Evolutionary conservation across 208 protist genomes (phyloP).

Genomic region (Leishmania turanica): DNA sequence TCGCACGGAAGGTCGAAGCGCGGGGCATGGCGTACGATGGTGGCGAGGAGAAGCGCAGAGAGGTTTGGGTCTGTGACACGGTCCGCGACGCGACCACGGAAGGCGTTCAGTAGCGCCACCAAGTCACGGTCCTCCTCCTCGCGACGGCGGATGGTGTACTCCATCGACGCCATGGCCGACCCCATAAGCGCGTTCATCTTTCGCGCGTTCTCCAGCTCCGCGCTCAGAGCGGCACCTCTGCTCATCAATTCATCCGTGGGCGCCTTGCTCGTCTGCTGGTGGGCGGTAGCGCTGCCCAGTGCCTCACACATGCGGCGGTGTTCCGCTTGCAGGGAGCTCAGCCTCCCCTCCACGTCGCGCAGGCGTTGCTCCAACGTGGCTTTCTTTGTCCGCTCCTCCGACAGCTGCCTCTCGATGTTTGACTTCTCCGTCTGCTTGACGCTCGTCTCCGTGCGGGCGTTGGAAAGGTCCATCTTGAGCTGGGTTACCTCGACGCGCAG

Average conservation of each 20-base stretch:
- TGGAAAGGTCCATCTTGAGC: constrained; percentile 43
- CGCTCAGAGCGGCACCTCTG: constrained; percentile 23
- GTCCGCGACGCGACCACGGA: constrained; percentile 64
- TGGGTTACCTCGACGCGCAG: constrained; percentile 52
- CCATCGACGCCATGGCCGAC: constrained; percentile 64
- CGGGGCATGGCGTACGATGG: constrained; percentile 70
- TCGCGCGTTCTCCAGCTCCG: constrained; percentile 50
- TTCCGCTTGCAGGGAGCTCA: constrained; percentile 55
- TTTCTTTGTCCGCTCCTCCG: constrained; percentile 44
- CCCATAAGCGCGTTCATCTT: constrained; percentile 51
- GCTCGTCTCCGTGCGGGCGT: constrained; percentile 40
- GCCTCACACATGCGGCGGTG: constrained; percentile 54
- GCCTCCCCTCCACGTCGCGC: constrained; percentile 48
- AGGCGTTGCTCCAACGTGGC: constrained; percentile 66
- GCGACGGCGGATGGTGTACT: constrained; percentile 79
- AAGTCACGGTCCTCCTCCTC: constrained; percentile 84
- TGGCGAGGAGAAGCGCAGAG: constrained; percentile 58
- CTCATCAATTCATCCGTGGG: constrained; percentile 36
- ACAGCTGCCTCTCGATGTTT: constrained; percentile 48
- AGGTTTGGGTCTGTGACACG: constrained; percentile 64
- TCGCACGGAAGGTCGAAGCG: constrained; percentile 77
- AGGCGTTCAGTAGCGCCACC: constrained; percentile 72
- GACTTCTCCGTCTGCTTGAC: constrained; percentile 50
- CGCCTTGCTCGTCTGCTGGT: constrained; percentile 18
- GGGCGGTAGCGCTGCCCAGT: constrained; percentile 28